Percentiles rank a stretch among this genome's conserved stretches.
Evolutionary conservation across 2,329 filamentous ascomycete genomes (phyloP).

Genomic region (Colletotrichum tropicicola): DNA sequence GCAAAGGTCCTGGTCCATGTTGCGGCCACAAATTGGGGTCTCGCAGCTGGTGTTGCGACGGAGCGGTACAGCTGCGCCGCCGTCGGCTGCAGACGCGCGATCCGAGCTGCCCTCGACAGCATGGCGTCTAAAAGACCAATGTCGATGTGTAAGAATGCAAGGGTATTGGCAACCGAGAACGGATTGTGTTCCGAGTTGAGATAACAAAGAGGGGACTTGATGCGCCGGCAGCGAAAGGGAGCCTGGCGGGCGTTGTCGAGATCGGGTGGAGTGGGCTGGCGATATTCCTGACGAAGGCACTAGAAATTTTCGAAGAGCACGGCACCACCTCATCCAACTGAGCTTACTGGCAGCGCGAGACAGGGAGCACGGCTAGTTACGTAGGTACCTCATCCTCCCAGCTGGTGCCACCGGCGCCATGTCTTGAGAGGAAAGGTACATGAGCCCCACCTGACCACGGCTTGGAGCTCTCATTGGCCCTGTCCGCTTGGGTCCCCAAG

Average conservation of each 20-base stretch:
- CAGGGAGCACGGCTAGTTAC: conserved; percentile 1
- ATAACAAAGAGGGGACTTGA: not conserved
- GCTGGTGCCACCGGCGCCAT: not conserved
- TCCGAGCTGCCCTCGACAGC: conserved; percentile 34
- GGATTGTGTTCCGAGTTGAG: not conserved
- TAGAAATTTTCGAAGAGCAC: conserved; percentile 26
- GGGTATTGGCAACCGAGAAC: not conserved
- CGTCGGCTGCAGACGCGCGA: conserved; percentile 32
- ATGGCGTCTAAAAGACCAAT: conserved; percentile 29
- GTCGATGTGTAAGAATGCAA: not conserved
- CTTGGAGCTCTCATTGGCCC: conserved; percentile 16
- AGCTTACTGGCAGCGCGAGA: not conserved
- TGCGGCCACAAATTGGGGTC: conserved; percentile 22
- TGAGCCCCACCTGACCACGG: not conserved
- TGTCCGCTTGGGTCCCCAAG: not conserved
- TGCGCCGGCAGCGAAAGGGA: conserved; percentile 10
- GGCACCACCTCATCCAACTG: conserved; percentile 4
- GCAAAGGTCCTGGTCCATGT: conserved; percentile 30
- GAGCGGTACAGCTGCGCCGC: conserved; percentile 30
- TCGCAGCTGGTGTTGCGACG: conserved; percentile 25
- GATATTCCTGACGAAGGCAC: conserved; percentile 28
- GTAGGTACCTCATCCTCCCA: not conserved
- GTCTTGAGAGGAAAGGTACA: not conserved
- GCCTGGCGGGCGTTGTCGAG: conserved; percentile 5
- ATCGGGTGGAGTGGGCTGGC: conserved; percentile 14